Percentiles rank a stretch among this genome's conserved stretches.
Conservation (phyloP, 176 grass and related monocot species). For the Areca catechu region DNA sequence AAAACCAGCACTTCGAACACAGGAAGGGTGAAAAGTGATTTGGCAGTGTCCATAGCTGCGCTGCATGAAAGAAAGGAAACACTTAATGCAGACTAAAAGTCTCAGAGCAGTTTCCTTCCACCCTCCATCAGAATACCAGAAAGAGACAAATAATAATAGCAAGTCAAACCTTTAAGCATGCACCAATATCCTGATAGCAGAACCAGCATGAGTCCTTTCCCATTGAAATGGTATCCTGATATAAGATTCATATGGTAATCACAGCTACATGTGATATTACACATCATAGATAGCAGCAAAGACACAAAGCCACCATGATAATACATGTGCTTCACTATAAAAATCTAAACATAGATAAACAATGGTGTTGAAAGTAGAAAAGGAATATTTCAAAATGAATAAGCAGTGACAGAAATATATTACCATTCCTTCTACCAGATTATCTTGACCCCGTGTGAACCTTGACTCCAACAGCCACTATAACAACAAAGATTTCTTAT, state of each 20-base stretch:
- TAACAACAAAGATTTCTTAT: no score
- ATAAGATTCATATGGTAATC: slow-evolving; percentile 1
- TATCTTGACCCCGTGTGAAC: slow-evolving; percentile 73
- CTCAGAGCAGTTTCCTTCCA: no score
- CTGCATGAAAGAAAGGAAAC: slow-evolving; percentile 49
- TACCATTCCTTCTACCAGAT: slow-evolving; percentile 87
- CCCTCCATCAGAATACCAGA: slow-evolving; percentile 15
- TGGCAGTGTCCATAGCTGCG: slow-evolving; percentile 60
- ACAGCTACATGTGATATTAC: neutral
- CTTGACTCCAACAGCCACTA: slow-evolving; percentile 82
- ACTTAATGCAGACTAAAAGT: slow-evolving; percentile 8
- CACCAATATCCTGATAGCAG: slow-evolving; percentile 47
- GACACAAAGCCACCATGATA: neutral
- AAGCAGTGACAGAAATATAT: neutral
- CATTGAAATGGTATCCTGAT: slow-evolving; percentile 63
- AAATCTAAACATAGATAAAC: no score
- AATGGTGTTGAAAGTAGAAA: no score
- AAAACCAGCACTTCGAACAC: slow-evolving; percentile 75
- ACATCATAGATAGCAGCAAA: slow-evolving; percentile 4
- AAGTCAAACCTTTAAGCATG: slow-evolving; percentile 59
- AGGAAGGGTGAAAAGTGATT: slow-evolving; percentile 78
- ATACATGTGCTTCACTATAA: no score
- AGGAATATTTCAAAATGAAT: no score
- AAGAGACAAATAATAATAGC: slow-evolving; percentile 6
- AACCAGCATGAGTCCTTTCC: slow-evolving; percentile 72